Conservation (phyloP, 331 rosid species). For the Prunus yedoensis region DNA sequence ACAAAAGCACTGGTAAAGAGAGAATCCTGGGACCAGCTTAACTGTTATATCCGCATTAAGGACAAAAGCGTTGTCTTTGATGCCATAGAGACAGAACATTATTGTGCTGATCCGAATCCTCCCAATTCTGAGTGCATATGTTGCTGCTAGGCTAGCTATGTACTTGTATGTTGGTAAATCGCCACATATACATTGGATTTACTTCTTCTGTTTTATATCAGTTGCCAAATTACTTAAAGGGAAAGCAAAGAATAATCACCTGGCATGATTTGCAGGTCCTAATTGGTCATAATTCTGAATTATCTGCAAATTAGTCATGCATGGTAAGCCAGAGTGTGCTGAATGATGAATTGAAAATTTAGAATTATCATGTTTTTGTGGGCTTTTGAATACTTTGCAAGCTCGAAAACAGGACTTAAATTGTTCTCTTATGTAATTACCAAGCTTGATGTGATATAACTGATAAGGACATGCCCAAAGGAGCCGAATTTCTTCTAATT, state of each 20-base stretch:
- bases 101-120: background rate
- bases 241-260: background rate
- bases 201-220: background rate
- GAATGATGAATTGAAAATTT: no score
- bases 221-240: background rate
- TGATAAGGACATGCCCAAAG: background rate
- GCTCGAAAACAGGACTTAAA: background rate
- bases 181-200: background rate
- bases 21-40: background rate
- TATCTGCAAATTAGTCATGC: background rate
- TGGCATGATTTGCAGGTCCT: background rate
- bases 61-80: background rate
- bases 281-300: background rate
- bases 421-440: background rate
- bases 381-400: no score
- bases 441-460: background rate
- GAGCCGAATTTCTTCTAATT: background rate
- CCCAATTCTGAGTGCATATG: no score
- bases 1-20: background rate
- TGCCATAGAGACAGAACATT: background rate
- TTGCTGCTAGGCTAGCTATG: background rate
- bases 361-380: no score
- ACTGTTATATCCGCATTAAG: background rate
- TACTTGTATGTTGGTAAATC: no score
- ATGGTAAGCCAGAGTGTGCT: no score